Percentiles rank a stretch among this genome's conserved stretches.
phyloP scores from a whole-genome alignment of 2,329 filamentous ascomycete genomes.

The Coleophoma crateriformis region DNA sequence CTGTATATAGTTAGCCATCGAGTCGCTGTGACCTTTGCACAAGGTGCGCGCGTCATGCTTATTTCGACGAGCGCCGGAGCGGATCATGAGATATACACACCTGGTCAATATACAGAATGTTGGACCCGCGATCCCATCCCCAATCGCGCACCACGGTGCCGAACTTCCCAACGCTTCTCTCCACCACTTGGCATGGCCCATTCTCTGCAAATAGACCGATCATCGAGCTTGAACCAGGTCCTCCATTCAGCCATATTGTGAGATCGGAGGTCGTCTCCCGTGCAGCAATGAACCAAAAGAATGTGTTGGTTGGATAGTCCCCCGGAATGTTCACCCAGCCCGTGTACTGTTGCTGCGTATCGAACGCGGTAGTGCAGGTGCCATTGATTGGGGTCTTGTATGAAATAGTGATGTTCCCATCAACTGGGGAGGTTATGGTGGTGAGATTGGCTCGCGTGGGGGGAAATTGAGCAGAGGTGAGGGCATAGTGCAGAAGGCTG shows the following conservation, averaged over 20 bases:
- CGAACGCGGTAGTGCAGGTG: conserved; percentile 60
- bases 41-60: too few relatives aligned
- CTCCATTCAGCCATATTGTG: conserved; percentile 63
- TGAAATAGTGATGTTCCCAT: conserved; percentile 58
- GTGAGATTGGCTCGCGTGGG: conserved; percentile 37
- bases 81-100: conserved; percentile 24
- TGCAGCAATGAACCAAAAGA: conserved; percentile 42
- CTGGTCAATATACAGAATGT: conserved; percentile 48
- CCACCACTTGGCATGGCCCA: conserved; percentile 47
- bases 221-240: conserved; percentile 60
- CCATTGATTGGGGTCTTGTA: conserved; percentile 58
- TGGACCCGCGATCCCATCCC: conserved; percentile 59
- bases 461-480: conserved; percentile 28
- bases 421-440: conserved; percentile 55
- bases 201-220: conserved; percentile 57
- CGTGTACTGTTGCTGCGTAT: conserved; percentile 61
- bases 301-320: conserved; percentile 41
- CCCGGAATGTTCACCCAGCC: conserved; percentile 63
- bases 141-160: conserved; percentile 53
- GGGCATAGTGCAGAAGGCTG: conserved; percentile 8
- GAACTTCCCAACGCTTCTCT: conserved; percentile 41
- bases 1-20: conserved; percentile 38
- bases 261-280: conserved; percentile 42
- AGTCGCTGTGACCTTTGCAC: too few relatives aligned
- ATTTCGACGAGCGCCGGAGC: conserved; percentile 20